Percentiles rank a stretch among this genome's conserved stretches.
These are phyloP conservation scores for Trichoderma sp. DNA, from an alignment of 2,329 filamentous ascomycete genomes.

Conservation along the genomic window DNA sequence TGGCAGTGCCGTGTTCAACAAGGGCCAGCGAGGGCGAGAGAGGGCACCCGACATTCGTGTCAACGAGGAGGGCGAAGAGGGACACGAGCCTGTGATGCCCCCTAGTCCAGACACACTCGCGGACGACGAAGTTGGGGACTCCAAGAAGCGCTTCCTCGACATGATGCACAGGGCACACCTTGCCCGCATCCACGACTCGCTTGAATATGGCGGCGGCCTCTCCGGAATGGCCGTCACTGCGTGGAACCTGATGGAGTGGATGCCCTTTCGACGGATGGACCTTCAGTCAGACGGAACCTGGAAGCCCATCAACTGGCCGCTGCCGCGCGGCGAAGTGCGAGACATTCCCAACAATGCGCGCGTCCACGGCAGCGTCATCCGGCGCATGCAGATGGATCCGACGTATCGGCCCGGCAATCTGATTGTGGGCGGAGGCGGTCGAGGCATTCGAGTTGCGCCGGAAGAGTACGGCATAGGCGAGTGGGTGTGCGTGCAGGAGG, in stretches of 20 bases:
- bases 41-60: conserved; percentile 35
- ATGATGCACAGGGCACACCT: conserved; percentile 61
- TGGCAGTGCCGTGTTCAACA: background rate
- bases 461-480: conserved; percentile 67
- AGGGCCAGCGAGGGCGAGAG: conserved; percentile 9
- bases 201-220: conserved; percentile 65
- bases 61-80: conserved; percentile 18
- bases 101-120: conserved; percentile 33
- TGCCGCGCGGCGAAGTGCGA: conserved; percentile 75
- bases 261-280: conserved; percentile 82
- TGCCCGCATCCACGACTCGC: conserved; percentile 68
- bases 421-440: conserved; percentile 76
- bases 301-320: conserved; percentile 78
- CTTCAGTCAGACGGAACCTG: conserved; percentile 71
- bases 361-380: conserved; percentile 74
- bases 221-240: conserved; percentile 57
- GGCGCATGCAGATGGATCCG: conserved; percentile 65
- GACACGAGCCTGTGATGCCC: conserved; percentile 30
- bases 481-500: conserved; percentile 67
- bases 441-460: conserved; percentile 66
- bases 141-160: conserved; percentile 51
- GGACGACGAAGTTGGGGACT: conserved; percentile 33
- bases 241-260: conserved; percentile 80
- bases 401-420: conserved; percentile 76
- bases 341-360: conserved; percentile 72